Evolutionary conservation across 2,329 filamentous ascomycete species (phyloP), one percentile per base, ranked within the genome.

Genomic region (Chrysoporthe austroafricana): DNA sequence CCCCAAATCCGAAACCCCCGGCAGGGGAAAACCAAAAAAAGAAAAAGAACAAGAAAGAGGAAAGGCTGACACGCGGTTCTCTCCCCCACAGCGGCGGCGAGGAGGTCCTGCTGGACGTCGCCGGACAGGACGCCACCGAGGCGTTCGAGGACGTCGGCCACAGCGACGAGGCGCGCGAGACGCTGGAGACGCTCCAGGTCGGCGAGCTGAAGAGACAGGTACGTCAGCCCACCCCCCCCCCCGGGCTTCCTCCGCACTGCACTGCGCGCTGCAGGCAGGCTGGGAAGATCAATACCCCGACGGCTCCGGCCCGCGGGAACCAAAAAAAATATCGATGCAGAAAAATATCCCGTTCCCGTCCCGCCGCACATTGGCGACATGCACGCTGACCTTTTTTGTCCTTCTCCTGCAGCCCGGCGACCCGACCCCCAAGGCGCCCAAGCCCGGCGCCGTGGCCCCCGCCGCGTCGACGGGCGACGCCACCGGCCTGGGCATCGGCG

Each of bases 121-220:
- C 86, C 77, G 96, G 96, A 74, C 94, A 97, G 84, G 96, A 99
- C 81, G 91, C 92, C 76, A 97, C 95, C 75, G 96, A 98, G 84
- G 95, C 96, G 70, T 99, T 99, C 79, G 96, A 99, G 85, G 96
- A 99, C 82, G 96, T 99, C 77, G 96, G 96, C 78, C 96, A 99
- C 91, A 96, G 92, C 76, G 96, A 99, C 81, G 96, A 99, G 86
- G 96, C 96, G 73, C 91, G 96, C 73, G 95, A 98, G 85, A 95
- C 97, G 73, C 89, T 99, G 67, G 89, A 91, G 43, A 88, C 88
- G 76, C 84, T 97, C 72, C 81, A 89, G 63, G 86, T 96, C 73
- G 94, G 93, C 72, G 85, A 78, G 48, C 81, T 97, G 79, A 96
- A 97, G 89, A 88, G 93, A 80, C 79, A 87, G 85, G 93, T 96